Conservation (phyloP, 768 basidiomycete species). For the Kwoniella bestiolae region DNA sequence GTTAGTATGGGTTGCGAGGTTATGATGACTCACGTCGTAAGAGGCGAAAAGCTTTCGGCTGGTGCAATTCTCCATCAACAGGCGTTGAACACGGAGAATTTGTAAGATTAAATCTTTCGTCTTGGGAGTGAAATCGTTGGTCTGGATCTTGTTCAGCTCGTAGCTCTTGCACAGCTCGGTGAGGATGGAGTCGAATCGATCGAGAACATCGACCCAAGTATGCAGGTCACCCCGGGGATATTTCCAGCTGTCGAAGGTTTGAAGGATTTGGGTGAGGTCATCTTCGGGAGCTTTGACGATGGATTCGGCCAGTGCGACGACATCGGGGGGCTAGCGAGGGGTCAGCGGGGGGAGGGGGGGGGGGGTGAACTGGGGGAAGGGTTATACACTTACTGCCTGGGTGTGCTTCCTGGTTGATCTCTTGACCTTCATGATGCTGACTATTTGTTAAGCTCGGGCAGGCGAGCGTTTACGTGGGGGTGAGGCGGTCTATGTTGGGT, state of each 20-base stretch:
- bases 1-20: slow-evolving; percentile 1
- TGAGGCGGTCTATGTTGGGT: too few species aligned
- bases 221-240: slow-evolving; percentile 97
- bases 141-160: slow-evolving; percentile 78
- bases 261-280: slow-evolving; percentile 71
- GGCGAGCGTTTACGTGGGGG: not conserved
- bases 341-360: too few species aligned
- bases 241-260: slow-evolving; percentile 78
- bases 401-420: slow-evolving; percentile 42
- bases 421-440: slow-evolving; percentile 51
- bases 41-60: slow-evolving; percentile 95
- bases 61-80: slow-evolving; percentile 95
- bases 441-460: not conserved
- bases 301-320: slow-evolving; percentile 76
- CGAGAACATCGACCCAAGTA: slow-evolving; percentile 92
- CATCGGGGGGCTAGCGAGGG: slow-evolving; percentile 44
- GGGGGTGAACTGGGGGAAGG: too few species aligned
- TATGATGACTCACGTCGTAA: slow-evolving; percentile 83
- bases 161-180: slow-evolving; percentile 82
- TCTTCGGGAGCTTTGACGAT: slow-evolving; percentile 71
- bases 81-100: slow-evolving; percentile 83
- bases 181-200: slow-evolving; percentile 90
- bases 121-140: slow-evolving; percentile 72
- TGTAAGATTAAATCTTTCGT: slow-evolving; percentile 77
- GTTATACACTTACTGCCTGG: slow-evolving; percentile 35